Evolutionary conservation across 2,329 filamentous ascomycete genomes (phyloP), one percentile per base, ranked within the genome.

Genomic region (Ophiocordyceps sinensis): DNA sequence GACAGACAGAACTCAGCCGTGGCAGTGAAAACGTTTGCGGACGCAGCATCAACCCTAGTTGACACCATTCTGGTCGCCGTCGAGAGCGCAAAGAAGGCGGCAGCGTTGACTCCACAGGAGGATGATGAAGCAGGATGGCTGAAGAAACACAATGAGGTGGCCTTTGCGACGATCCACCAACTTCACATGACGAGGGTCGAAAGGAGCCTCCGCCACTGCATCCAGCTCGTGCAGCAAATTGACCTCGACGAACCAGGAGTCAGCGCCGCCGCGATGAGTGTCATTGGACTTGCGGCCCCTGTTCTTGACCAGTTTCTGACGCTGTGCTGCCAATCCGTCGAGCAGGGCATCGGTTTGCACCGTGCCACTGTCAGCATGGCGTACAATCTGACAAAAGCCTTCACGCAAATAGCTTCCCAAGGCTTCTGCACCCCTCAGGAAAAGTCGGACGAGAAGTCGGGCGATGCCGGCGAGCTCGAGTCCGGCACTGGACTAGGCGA

Each of bases 361-460:
- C 67, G 72, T 10, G 72, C 82, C 12, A 78, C 78, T 2, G 82
- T 79, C 51, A 82, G 82, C 50, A 74, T 94, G 55, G 77, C 83
- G 0, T 82, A 83, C 56, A 74, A 80, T 13, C 71, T 98, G 36
- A 75, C 79, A 29, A 85, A 80, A 39, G 75, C 79, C 0, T 94
- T 95, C 57, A 74, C 76, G 1, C 79, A 87, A 44, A 74, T 98
- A 39, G 79, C 84, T 1, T 73, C 77, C 1, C 79, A 93, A 56
- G 91, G 91, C 2, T 96, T 96, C 67, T 98, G 91, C 56, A 85
- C 80, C 17, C 91, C 91, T 1, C 72, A 82, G 19, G 88, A 96
- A 52, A 82, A 87, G 51, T 78, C 77, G 1, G 75, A 85, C 34
- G 76, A 80, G 38, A 76, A 80, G 43, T 71, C 77, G 39, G 77